Base-by-base conservation (phyloP, 148 eudicot genomes). In the Rhododendron ovatum region DNA sequence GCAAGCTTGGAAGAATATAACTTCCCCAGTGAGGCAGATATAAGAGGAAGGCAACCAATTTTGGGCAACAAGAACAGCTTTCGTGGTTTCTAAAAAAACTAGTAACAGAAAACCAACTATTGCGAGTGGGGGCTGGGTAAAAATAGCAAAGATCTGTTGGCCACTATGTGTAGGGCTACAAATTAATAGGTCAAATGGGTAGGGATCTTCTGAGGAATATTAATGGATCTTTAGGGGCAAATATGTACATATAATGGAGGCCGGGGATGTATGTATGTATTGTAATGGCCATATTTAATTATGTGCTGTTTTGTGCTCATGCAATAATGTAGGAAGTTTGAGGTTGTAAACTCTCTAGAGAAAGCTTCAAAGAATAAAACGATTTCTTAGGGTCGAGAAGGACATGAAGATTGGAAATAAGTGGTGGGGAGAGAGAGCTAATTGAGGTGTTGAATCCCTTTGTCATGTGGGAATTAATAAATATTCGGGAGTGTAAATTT, bases 81-180 rank as follows among this genome's bases (percentile, higher is more conserved):
- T 81, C 33, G 11, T 53, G 67, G 65, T 10, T 18, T 41, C 26
- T 81, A 4, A 20, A 18, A 47, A 33, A 18, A 33, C 47, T 35
- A 81, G 3, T 3, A 67, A 55, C 43, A 57, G 45, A 81, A 80
- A 81, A 33, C 45, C 41, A 50, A 7, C 39, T 51, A 28, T 51
- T 80, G 9, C 57, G 9, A 78, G 50, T 1, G n/a, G 82, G 26
- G 4, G 10, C 28, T 48, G 37, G 6, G 63, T 80, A 80, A 35
- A 81, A 81, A 55, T 81, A 55, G 45, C 83, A 81, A 30, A 81
- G 26, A 30, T 53, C 14, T 81, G 65, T 8, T 75, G 79, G 79
- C 47, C 41, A 75, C 48, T 39, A 18, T 75, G 47, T 35, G 47
- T 75, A 18, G 26, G 45, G 47, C 79, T 75, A 39, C 33, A 14